Base-by-base conservation (phyloP, 2,329 filamentous ascomycete genomes). In the Microcyclospora tardicrescens region DNA sequence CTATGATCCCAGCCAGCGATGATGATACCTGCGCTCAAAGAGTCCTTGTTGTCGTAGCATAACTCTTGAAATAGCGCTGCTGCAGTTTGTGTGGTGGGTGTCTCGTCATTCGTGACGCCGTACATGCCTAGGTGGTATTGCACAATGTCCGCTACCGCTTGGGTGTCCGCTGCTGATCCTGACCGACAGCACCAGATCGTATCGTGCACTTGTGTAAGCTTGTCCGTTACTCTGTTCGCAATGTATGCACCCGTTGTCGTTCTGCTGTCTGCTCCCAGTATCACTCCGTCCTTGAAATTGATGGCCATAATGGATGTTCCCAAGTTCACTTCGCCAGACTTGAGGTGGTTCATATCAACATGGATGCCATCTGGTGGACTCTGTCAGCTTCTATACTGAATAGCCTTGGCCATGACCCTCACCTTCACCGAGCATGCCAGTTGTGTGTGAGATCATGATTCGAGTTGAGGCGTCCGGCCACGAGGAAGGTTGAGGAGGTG, bases 151-250 rank as follows among this genome's bases (percentile, higher is more conserved):
- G 91, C 91, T 35, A 98, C 86, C 36, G 91, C 91, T 66, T 98
- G 91, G 43, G 91, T 98, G 60, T 98, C 91, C 51, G 91, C 91
- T 27, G 91, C 91, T 16, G 91, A 98, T 37, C 91, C 91, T 44
- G 91, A 96, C 57, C 91, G 81, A 70, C 91, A 98, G 71, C 91
- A 98, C 91, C 91, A 98, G 66, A 98, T 96, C 43, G 89, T 96
- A 65, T 98, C 91, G 68, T 93, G 84, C 44, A 98, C 89, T 71
- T 87, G 83, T 56, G 91, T 98, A 61, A 98, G 79, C 73, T 98
- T 98, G 74, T 98, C 91, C 48, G 91, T 98, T 50, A 98, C 91
- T 72, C 91, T 81, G 67, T 98, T 98, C 55, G 91, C 91, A 60
- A 98, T 96, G 73, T 96, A 98, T 54, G 89, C 79, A 56, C 91